phyloP scores from a whole-genome alignment of 345 rosid species.

The Eucalyptus dawsonii region DNA sequence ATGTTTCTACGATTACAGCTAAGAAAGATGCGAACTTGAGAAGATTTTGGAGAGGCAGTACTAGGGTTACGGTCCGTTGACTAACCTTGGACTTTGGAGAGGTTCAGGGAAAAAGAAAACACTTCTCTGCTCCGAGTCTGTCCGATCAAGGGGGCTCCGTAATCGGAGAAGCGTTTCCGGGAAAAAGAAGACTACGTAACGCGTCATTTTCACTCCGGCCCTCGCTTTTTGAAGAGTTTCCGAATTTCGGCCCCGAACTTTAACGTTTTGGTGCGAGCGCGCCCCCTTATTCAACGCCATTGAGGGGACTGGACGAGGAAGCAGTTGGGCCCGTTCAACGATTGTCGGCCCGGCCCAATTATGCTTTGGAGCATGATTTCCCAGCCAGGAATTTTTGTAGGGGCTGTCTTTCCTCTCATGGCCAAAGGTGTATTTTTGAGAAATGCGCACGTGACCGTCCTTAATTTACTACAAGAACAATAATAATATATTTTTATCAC shows the following conservation, averaged over 20 bases:
- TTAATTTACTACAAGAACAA: too few species aligned
- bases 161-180: neutral
- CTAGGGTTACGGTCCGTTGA: conserved; percentile 2
- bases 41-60: neutral
- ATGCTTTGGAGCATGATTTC: neutral
- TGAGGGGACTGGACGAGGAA: neutral
- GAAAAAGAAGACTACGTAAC: neutral
- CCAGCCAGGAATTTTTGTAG: neutral
- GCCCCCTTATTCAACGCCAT: neutral
- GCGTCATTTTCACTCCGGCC: neutral
- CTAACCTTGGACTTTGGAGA: conserved; percentile 29
- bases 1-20: neutral
- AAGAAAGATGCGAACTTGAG: neutral
- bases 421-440: neutral
- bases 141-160: neutral
- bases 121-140: neutral
- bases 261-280: neutral
- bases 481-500: too few species aligned
- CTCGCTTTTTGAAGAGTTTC: neutral
- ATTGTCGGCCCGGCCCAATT: neutral
- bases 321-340: neutral
- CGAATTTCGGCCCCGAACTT: neutral
- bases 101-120: neutral
- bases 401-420: neutral
- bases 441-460: too few species aligned